Conservation (phyloP, 768 basidiomycete genomes). For the Tricholoma saponaceum region DNA sequence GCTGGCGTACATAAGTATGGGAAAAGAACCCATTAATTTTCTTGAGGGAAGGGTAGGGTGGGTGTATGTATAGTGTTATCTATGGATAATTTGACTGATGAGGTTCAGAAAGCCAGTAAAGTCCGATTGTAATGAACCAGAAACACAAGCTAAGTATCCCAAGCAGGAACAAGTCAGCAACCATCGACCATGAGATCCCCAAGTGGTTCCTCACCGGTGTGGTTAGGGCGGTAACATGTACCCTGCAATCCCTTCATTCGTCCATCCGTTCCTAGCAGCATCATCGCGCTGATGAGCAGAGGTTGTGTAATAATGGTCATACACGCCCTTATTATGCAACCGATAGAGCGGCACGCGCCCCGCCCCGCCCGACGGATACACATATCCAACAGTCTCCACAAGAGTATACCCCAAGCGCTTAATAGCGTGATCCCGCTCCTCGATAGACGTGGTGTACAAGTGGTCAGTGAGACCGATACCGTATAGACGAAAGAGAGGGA, state of each 20-base stretch:
- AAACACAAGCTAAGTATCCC: background rate
- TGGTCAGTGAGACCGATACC: constrained; percentile 16
- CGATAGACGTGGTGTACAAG: constrained; percentile 13
- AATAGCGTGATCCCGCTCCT: constrained; percentile 14
- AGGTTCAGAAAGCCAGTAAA: background rate
- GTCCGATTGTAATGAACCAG: background rate
- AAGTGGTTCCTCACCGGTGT: background rate
- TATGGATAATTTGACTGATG: background rate
- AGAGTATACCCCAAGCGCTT: constrained; percentile 17
- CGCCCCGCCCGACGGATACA: constrained; percentile 7
- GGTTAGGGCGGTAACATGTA: constrained; percentile 10
- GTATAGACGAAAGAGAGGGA: constrained; percentile 18
- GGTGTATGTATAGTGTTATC: background rate
- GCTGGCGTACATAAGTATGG: background rate
- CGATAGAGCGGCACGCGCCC: constrained; percentile 17
- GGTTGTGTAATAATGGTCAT: constrained; percentile 20
- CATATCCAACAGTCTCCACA: constrained; percentile 18
- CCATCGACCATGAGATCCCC: background rate
- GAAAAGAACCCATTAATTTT: background rate
- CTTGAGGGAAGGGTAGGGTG: background rate
- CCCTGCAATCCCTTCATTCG: constrained; percentile 13
- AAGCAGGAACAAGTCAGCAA: background rate
- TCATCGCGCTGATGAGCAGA: constrained; percentile 17
- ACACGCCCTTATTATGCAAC: constrained; percentile 12
- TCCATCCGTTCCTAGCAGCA: constrained; percentile 20